phyloP scores from a whole-genome alignment of 495 filamentous ascomycete genomes.

The Penicillium goetzii region DNA sequence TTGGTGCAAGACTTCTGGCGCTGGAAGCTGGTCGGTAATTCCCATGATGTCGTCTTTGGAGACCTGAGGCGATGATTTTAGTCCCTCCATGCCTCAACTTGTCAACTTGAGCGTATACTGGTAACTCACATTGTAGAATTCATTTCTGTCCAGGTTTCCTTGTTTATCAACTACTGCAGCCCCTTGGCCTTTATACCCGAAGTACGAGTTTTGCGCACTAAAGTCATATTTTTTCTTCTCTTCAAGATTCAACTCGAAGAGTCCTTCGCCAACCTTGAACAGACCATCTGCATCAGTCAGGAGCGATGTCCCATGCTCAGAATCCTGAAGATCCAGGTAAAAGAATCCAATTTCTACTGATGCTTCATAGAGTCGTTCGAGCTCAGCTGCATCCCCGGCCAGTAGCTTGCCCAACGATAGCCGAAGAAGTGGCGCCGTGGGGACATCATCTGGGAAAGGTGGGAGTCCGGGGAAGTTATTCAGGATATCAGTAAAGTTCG shows the following conservation, averaged over 20 bases:
- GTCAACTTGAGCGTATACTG: not conserved
- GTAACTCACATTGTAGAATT: constrained; percentile 63
- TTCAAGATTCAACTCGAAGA: constrained; percentile 54
- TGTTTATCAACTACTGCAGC: constrained; percentile 52
- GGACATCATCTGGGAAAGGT: constrained; percentile 57
- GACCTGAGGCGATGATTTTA: constrained; percentile 28
- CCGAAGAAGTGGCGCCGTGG: constrained; percentile 57
- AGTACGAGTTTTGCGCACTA: constrained; percentile 43
- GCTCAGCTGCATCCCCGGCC: constrained; percentile 44
- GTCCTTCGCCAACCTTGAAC: constrained; percentile 47
- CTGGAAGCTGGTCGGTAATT: constrained; percentile 47
- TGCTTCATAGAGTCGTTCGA: constrained; percentile 47
- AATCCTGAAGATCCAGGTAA: constrained; percentile 58
- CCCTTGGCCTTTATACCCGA: constrained; percentile 62
- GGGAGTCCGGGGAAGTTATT: constrained; percentile 42
- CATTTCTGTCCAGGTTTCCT: constrained; percentile 60
- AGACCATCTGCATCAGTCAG: constrained; percentile 50
- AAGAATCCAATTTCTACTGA: constrained; percentile 65
- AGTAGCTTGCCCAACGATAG: constrained; percentile 56
- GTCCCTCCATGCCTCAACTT: not conserved
- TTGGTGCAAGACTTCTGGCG: constrained; percentile 45
- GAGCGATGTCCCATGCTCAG: constrained; percentile 42
- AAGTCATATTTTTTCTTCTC: constrained; percentile 60
- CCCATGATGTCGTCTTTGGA: constrained; percentile 60
- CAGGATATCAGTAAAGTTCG: not conserved